These are phyloP conservation scores for Agrocybe praecox DNA, from an alignment of 768 basidiomycete species.

Conservation along the genomic window DNA sequence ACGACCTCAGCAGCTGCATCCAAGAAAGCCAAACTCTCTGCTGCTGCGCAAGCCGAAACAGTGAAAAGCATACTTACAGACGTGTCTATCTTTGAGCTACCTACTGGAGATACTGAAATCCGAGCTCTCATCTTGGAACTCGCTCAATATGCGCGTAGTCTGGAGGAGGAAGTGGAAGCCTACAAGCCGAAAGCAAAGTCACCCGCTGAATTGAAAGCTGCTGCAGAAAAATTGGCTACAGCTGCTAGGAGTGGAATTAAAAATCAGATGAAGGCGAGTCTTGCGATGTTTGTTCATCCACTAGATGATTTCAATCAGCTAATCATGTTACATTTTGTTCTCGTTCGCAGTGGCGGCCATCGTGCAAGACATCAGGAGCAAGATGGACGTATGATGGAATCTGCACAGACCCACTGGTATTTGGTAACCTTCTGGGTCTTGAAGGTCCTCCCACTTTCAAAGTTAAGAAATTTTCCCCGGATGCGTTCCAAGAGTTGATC, in stretches of 20 bases:
- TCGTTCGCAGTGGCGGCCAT: conserved; percentile 47
- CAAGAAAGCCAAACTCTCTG: conserved; percentile 33
- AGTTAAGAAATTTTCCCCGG: conserved; percentile 43
- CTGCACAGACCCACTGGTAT: conserved; percentile 47
- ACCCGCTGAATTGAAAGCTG: conserved; percentile 37
- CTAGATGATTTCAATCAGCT: neutral
- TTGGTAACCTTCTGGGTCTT: conserved; percentile 44
- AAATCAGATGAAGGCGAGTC: conserved; percentile 44
- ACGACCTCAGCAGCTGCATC: conserved; percentile 19
- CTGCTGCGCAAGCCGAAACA: conserved; percentile 14
- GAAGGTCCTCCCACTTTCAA: conserved; percentile 51
- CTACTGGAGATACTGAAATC: conserved; percentile 28
- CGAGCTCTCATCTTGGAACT: conserved; percentile 20
- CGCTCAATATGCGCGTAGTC: conserved; percentile 25
- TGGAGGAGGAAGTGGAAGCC: conserved; percentile 26
- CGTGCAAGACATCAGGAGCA: conserved; percentile 46
- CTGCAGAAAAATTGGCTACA: conserved; percentile 45
- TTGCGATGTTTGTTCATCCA: conserved; percentile 2
- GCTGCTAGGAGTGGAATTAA: conserved; percentile 50
- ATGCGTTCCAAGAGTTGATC: conserved; percentile 34
- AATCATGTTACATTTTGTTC: neutral
- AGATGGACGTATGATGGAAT: conserved; percentile 57
- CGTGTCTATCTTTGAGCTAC: conserved; percentile 33
- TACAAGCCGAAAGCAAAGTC: conserved; percentile 35
- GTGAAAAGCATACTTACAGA: conserved; percentile 41